Evolutionary conservation across 768 basidiomycete genomes (phyloP), one percentile per base, ranked within the genome.

Genomic region (Dictyophora rubrovolvata): DNA sequence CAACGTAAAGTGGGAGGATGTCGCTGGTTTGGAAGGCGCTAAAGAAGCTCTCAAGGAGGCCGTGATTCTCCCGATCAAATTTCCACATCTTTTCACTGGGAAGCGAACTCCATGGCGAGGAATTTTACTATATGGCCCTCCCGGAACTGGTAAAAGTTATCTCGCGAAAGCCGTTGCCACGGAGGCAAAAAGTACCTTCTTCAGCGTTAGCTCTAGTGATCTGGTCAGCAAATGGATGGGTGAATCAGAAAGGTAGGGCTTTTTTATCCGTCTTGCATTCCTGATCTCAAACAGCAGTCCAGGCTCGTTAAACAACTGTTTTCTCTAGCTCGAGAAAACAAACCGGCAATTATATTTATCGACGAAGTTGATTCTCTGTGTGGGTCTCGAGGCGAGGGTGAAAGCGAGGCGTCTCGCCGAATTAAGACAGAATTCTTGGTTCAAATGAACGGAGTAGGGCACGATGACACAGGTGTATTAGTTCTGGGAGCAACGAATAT

Each of bases 181-280:
- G 14, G 96, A 99, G 72, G 93, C 96, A 55, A 97, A 98, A 75
- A 93, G 93, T 71, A 97, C 95, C 9, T 99, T 99, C 79, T 98
- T 95, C 75, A 91, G 87, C 63, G 93, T 99, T 61, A 92, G 89
- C 67, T 93, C 90, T 21, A 86, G 86, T 69, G 96, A 98, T 68
- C 77, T 99, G 57, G 96, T 98, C 57, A 94, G 92, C 71, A 99
- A 98, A 71, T 99, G 96, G 96, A 96, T 98, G 75, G 96, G 96
- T 60, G 96, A 99, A 72, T 94, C 92, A 4, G 95, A 98, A 74
- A 77, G 95, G 93, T 89, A 62, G 69, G 83, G 71, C 1, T 8
- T 56, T 16, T 49, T 42, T 48, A 22, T 48, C 20, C 50, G 22
- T 17, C n/a, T 10, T 28, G 16, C n/a, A 28, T n/a, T 60, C 22